Base-by-base conservation (phyloP, 805 yeast species). In the Sugiyamaella valdiviana region DNA sequence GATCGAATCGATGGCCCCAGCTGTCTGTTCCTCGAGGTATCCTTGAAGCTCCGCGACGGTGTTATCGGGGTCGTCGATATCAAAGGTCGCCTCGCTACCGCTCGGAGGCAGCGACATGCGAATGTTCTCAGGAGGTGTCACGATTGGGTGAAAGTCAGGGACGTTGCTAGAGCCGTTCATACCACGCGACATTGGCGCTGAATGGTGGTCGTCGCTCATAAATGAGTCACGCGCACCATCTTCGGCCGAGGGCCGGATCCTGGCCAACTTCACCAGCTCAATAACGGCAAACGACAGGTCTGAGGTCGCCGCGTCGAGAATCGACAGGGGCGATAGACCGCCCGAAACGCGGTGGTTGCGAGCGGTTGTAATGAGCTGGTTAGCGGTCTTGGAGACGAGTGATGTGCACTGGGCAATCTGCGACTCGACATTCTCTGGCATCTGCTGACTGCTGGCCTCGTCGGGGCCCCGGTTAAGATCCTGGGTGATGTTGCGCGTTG, bases 11-110 rank as follows among this genome's bases (percentile, higher is more conserved):
- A 91, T 90, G 1, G 91, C 96, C 59, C 85, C 85, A 15, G 86
- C 90, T 0, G 97, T 90, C 68, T 90, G 96, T 65, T 88, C 95
- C 64, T 91, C 98, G 59, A 91, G 73, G 63, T 89, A 91, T 23
- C 82, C 73, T 58, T 90, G 77, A 51, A 91, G 79, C 59, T 88
- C 95, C 6, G 87, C 80, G 54, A 90, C 74, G 1, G 96, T 85
- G 63, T 87, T 86, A 60, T 90, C 97, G 1, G 95, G 95, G 59
- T 87, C 85, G 49, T 82, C 83, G 46, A 85, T 82, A 66, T 86
- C 88, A 65, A 85, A 87, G 29, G 81, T 77, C 37, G 45, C 37
- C 16, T 45, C 32, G 32, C 32, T 7, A 7, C 14, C 14, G 14
- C n/a, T 4, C n/a, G 32, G 32, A 4, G 32, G 32, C 32, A 26